Evolutionary conservation across 768 basidiomycete species (phyloP).

Genomic region (Amanita molliuscula): DNA sequence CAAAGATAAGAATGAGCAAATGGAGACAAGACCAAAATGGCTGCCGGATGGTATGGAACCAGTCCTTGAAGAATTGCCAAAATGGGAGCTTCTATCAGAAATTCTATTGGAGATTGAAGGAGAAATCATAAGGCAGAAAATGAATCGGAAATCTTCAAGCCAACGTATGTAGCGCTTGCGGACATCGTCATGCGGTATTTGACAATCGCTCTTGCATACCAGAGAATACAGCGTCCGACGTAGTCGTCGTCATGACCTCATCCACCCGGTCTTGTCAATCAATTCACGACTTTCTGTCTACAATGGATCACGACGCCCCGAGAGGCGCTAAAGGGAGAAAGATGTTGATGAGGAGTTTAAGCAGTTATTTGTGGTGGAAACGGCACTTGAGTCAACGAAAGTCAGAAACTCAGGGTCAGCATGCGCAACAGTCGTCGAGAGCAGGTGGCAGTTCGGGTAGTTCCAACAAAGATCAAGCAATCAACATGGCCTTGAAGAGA

Average conservation of each 20-base stretch:
- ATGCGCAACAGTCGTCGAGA: neutral
- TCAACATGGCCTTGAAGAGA: conserved; percentile 69
- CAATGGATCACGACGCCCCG: conserved; percentile 45
- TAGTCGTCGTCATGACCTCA: conserved; percentile 81
- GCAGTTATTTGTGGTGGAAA: conserved; percentile 78
- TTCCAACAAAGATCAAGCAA: conserved; percentile 21
- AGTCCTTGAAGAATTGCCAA: conserved; percentile 88
- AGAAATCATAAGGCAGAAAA: conserved; percentile 61
- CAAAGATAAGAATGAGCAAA: conserved; percentile 15
- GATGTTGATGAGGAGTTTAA: conserved; percentile 75
- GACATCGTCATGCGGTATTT: neutral
- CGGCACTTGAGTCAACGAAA: conserved; percentile 32
- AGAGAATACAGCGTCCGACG: conserved; percentile 51
- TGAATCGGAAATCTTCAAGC: conserved; percentile 17
- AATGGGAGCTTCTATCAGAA: conserved; percentile 84
- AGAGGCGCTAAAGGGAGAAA: conserved; percentile 53
- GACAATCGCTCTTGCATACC: neutral
- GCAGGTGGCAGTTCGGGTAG: conserved; percentile 15
- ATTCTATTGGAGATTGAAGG: conserved; percentile 86
- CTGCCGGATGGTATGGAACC: conserved; percentile 74
- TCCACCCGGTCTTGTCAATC: conserved; percentile 67
- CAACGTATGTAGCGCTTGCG: conserved; percentile 11
- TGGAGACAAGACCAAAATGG: conserved; percentile 37
- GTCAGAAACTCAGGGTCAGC: conserved; percentile 10
- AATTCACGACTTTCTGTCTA: conserved; percentile 71